These are phyloP conservation scores for Venustampulla echinocandica DNA, from an alignment of 495 filamentous ascomycete genomes.

Conservation along the genomic window DNA sequence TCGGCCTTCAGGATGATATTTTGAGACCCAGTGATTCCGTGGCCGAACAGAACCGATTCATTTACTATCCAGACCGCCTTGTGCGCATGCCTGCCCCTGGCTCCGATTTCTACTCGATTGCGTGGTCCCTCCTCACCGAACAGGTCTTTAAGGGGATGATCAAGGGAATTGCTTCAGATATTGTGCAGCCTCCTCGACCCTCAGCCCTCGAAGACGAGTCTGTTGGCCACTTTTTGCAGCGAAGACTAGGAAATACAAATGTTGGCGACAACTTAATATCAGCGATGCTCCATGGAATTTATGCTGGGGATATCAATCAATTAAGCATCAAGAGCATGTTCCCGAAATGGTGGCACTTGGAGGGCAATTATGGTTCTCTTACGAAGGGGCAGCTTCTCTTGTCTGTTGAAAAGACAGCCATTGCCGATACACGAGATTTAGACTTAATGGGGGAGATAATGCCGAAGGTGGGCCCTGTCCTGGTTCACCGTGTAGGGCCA, in stretches of 20 bases:
- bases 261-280: constrained; percentile 70
- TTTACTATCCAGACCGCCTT: constrained; percentile 89
- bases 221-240: constrained; percentile 56
- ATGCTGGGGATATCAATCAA: constrained; percentile 81
- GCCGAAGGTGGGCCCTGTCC: background rate
- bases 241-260: constrained; percentile 41
- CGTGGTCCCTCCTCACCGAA: constrained; percentile 42
- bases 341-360: constrained; percentile 42
- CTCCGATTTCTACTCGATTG: constrained; percentile 19
- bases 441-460: background rate
- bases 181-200: constrained; percentile 13
- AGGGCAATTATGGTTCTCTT: constrained; percentile 23
- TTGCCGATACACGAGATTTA: background rate
- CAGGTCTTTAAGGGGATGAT: constrained; percentile 52
- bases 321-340: constrained; percentile 62
- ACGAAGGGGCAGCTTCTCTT: background rate
- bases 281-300: constrained; percentile 79
- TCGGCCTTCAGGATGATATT: constrained; percentile 56
- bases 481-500: constrained; percentile 3
- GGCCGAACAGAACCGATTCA: constrained; percentile 57
- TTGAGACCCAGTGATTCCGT: constrained; percentile 39
- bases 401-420: background rate
- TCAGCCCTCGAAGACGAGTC: constrained; percentile 52
- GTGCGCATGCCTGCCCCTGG: constrained; percentile 53
- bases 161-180: constrained; percentile 30